A percentile compares a stretch with the other conserved stretches of the same genome.
Evolutionary conservation across 345 rosid genomes (phyloP).

Genomic region (Eucalyptus sideroxylon): DNA sequence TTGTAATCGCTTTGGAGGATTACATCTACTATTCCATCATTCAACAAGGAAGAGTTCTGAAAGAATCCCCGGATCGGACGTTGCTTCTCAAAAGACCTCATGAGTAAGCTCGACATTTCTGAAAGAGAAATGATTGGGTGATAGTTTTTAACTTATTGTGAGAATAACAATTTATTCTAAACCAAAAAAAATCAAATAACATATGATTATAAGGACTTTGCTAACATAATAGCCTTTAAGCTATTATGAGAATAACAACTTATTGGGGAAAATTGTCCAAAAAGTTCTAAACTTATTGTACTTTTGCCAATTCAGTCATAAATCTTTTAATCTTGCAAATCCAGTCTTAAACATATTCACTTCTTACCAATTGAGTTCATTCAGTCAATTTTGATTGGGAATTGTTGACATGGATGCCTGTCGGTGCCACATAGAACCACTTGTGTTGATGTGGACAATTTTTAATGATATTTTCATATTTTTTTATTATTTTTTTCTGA

Average conservation of each 20-base stretch:
- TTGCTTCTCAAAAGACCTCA: background rate
- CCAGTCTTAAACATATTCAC: fast-evolving
- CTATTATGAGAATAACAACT: too few species aligned
- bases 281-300: fast-evolving
- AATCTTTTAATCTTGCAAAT: too few species aligned
- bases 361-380: too few species aligned
- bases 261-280: too few species aligned
- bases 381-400: fast-evolving
- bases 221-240: too few species aligned
- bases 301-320: fast-evolving
- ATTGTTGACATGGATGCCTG: fast-evolving
- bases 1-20: background rate
- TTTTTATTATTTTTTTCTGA: too few species aligned
- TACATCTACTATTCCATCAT: background rate
- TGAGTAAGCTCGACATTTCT: background rate
- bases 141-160: fast-evolving
- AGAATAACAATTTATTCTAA: fast-evolving
- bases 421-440: fast-evolving
- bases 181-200: fast-evolving
- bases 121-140: too few species aligned
- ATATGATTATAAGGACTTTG: too few species aligned
- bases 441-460: fast-evolving
- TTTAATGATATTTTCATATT: too few species aligned
- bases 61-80: background rate
- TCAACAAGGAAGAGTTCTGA: background rate